Conservation (phyloP, 1,284 basidiomycete species). For the Earliella scabrosa region DNA sequence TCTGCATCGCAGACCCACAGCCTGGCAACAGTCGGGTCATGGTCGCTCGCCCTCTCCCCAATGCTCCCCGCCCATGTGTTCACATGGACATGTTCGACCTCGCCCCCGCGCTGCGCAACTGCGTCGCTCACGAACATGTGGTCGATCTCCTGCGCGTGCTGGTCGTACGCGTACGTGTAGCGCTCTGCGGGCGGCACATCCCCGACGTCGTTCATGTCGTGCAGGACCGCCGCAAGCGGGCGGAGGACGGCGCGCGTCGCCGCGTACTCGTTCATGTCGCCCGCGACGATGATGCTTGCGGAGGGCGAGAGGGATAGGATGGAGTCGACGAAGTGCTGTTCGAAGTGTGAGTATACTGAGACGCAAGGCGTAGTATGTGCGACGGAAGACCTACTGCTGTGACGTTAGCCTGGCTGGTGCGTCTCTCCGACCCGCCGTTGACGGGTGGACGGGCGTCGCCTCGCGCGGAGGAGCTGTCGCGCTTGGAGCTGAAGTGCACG, state of each 20-base stretch:
- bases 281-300: conserved; percentile 59
- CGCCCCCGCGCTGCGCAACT: conserved; percentile 42
- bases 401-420: conserved; percentile 54
- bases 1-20: conserved; percentile 46
- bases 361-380: background rate
- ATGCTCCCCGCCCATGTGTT: conserved; percentile 58
- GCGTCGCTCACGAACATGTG: conserved; percentile 58
- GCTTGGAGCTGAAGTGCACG: conserved; percentile 64
- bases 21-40: conserved; percentile 62
- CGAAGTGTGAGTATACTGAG: background rate
- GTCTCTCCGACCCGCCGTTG: conserved; percentile 52
- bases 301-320: conserved; percentile 48
- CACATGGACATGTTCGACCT: conserved; percentile 59
- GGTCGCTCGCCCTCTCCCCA: conserved; percentile 53
- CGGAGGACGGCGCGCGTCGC: conserved; percentile 56
- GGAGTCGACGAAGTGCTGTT: conserved; percentile 53
- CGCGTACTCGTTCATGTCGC: conserved; percentile 68
- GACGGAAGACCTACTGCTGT: conserved; percentile 45
- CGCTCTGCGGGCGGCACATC: conserved; percentile 52
- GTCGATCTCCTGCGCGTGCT: conserved; percentile 62
- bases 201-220: conserved; percentile 58
- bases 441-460: conserved; percentile 64
- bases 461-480: conserved; percentile 56
- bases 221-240: conserved; percentile 45
- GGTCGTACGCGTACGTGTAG: conserved; percentile 66